Evolutionary conservation across 257 asterid genomes (phyloP), one percentile per base, ranked within the genome.

Genomic region (Parsonsia alboflavescens): DNA sequence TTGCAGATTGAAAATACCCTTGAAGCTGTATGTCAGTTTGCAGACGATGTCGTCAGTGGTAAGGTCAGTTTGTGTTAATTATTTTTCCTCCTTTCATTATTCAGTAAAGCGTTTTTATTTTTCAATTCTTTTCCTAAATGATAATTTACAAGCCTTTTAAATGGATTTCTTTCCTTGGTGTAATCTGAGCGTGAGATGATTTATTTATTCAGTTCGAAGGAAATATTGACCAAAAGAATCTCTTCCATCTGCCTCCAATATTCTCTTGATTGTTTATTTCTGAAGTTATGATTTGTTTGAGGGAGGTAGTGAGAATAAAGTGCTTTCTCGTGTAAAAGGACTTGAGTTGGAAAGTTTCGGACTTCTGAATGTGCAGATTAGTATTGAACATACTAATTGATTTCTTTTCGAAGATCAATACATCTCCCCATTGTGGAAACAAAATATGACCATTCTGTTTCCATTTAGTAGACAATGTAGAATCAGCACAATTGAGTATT

Each of bases 21-120:
- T 77, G 92, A 86, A 33, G 80, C 81, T 52, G 90, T 92, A 70
- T 85, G 81, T 46, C 82, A 72, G n/a, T 95, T 95, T 52, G 98
- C 99, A 7, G 85, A 81, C 9, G 85, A 87, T 62, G 91, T 95
- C 96, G 83, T 95, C 96, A 83, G 89, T 71, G 99, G 99, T 89
- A 92, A 92, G 99, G 99, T 95, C 82, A 87, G 89, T 83, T 80
- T 17, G 4, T 7, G 10, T 15, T 72, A 28, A 42, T 50, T 24
- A 10, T 13, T 66, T 57, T 28, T 15, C 15, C 42, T 52, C 15
- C 16, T 44, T 49, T 41, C 62, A 42, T 39, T 33, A 45, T 17
- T 41, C 28, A 17, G 28, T 39, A 19, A 36, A 36, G 26, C 0
- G 7, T 26, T 59, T 12, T 26, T 45, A 11, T 8, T 21, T 17